Conservation (phyloP, 805 yeast genomes). For the Pichia gijzeniarum region DNA sequence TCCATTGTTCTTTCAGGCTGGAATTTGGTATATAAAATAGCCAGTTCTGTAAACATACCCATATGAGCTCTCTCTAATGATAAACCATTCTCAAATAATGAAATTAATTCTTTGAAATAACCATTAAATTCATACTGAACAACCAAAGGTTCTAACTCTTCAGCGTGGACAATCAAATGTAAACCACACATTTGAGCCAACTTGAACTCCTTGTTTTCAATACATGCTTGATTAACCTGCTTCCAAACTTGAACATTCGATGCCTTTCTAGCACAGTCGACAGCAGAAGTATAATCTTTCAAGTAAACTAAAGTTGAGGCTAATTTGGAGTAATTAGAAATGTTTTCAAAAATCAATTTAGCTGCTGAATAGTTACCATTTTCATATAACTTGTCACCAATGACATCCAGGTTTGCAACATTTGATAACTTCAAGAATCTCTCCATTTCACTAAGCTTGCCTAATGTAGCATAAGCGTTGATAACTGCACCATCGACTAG, state of each 20-base stretch:
- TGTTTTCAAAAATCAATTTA: slow-evolving; percentile 73
- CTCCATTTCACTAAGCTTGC: slow-evolving; percentile 72
- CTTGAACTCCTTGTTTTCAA: slow-evolving; percentile 90
- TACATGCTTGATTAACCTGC: slow-evolving; percentile 94
- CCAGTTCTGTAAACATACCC: slow-evolving; percentile 99
- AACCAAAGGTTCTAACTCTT: slow-evolving; percentile 88
- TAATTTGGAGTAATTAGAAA: slow-evolving; percentile 90
- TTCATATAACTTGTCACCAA: slow-evolving; percentile 87
- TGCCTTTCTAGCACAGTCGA: slow-evolving; percentile 98
- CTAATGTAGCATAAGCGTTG: slow-evolving; percentile 77
- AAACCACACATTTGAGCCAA: slow-evolving; percentile 98
- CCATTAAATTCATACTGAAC: slow-evolving; percentile 83
- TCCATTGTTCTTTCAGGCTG: slow-evolving; percentile 89
- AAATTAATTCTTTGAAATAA: slow-evolving; percentile 83
- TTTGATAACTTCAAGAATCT: slow-evolving; percentile 78
- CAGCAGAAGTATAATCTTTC: slow-evolving; percentile 92
- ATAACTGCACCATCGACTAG: slow-evolving; percentile 88
- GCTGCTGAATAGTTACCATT: slow-evolving; percentile 87
- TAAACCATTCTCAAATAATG: slow-evolving; percentile 91
- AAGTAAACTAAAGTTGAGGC: slow-evolving; percentile 95
- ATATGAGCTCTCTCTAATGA: slow-evolving; percentile 98
- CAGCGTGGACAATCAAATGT: slow-evolving; percentile 95
- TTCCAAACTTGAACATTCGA: slow-evolving; percentile 93
- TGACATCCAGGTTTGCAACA: slow-evolving; percentile 85
- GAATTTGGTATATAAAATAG: slow-evolving; percentile 84